Conservation (phyloP, 768 basidiomycete species). For the Trametes coccinea region DNA sequence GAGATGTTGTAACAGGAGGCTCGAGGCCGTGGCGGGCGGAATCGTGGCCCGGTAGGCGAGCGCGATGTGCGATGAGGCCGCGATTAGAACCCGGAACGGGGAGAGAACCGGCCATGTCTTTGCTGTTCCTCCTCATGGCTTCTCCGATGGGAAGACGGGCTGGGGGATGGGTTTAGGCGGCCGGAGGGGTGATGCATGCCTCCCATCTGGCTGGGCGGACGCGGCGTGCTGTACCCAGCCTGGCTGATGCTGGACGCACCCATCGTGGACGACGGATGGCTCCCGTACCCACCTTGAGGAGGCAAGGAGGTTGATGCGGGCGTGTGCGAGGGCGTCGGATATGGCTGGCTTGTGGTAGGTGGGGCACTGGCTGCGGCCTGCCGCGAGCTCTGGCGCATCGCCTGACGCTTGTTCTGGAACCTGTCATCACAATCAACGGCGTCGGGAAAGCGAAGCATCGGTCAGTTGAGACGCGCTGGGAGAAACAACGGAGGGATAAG, state of each 20-base stretch:
- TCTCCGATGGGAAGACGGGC: slow-evolving; percentile 28
- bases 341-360: slow-evolving; percentile 31
- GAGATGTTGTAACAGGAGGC: background rate
- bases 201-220: slow-evolving; percentile 18
- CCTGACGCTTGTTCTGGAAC: slow-evolving; percentile 88
- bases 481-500: background rate
- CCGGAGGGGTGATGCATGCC: slow-evolving; percentile 20
- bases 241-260: slow-evolving; percentile 21
- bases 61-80: slow-evolving; percentile 21
- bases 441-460: slow-evolving; percentile 23
- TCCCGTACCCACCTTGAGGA: slow-evolving; percentile 12
- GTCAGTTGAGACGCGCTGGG: slow-evolving; percentile 1
- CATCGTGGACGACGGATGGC: slow-evolving; percentile 10
- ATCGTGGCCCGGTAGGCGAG: slow-evolving; percentile 12
- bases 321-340: slow-evolving; percentile 24
- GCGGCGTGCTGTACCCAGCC: slow-evolving; percentile 22
- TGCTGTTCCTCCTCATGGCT: slow-evolving; percentile 27
- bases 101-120: slow-evolving; percentile 21
- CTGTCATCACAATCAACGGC: slow-evolving; percentile 40
- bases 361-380: slow-evolving; percentile 51
- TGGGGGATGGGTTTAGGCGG: slow-evolving; percentile 26
- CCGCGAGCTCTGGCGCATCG: slow-evolving; percentile 76
- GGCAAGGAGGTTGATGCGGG: slow-evolving; percentile 13
- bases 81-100: slow-evolving; percentile 20
- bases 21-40: slow-evolving; percentile 6